Percentiles rank a stretch among this genome's conserved stretches.
Conservation (phyloP, 495 filamentous ascomycete species). For the Aspergillus nidulans region DNA sequence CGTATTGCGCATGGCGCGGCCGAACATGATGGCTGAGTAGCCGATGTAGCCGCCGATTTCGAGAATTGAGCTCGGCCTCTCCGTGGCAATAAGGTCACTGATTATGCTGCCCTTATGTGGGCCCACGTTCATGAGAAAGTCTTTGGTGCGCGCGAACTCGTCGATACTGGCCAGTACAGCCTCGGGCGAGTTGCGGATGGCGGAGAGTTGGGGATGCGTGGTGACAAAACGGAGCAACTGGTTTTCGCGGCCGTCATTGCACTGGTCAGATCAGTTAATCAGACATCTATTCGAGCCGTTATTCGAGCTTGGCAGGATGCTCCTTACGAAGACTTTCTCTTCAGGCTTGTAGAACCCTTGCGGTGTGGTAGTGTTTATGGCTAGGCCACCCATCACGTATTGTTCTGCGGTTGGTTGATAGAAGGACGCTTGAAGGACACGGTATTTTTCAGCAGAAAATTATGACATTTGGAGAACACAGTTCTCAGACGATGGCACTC, state of each 20-base stretch:
- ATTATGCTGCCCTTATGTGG: conserved; percentile 59
- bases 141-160: conserved; percentile 51
- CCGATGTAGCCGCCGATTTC: conserved; percentile 73
- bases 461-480: too few relatives aligned
- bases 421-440: too few relatives aligned
- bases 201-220: background rate
- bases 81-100: conserved; percentile 36
- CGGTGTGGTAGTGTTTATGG: too few relatives aligned
- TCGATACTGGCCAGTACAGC: conserved; percentile 60
- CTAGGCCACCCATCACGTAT: too few relatives aligned
- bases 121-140: conserved; percentile 68
- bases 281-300: too few relatives aligned
- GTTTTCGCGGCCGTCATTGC: background rate
- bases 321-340: too few relatives aligned
- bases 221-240: background rate
- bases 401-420: too few relatives aligned
- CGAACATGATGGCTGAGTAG: conserved; percentile 64
- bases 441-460: too few relatives aligned
- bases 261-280: too few relatives aligned
- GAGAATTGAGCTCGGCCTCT: conserved; percentile 57
- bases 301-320: too few relatives aligned
- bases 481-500: too few relatives aligned
- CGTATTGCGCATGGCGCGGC: conserved; percentile 36
- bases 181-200: conserved; percentile 26
- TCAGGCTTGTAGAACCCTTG: too few relatives aligned